Evolutionary conservation across 1,284 basidiomycete genomes (phyloP).

Genomic region (Tilletia setariae): DNA sequence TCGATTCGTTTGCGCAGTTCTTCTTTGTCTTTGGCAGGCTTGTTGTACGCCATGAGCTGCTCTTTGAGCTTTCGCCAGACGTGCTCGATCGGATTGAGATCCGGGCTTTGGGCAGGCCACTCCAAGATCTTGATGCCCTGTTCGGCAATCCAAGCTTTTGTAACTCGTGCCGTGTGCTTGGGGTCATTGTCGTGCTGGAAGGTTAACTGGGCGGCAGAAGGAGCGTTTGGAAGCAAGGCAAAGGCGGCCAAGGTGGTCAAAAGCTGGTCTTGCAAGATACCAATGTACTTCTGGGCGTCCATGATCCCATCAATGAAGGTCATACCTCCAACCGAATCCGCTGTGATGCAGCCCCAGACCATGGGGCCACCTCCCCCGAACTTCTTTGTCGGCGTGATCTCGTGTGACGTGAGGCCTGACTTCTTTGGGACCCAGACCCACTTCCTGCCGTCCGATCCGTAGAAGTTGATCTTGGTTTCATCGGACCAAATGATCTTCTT

Average conservation of each 20-base stretch:
- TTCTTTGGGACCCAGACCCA: background rate
- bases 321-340: background rate
- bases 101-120: background rate
- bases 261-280: background rate
- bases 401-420: background rate
- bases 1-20: background rate
- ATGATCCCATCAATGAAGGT: background rate
- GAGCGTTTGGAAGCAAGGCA: too few relatives aligned
- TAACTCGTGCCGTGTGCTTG: background rate
- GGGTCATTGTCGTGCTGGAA: background rate
- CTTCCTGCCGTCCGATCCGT: background rate
- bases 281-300: background rate
- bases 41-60: background rate
- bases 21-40: background rate
- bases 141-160: background rate
- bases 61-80: background rate
- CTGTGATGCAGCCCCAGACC: background rate
- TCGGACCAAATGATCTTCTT: background rate
- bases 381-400: background rate
- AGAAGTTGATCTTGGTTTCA: background rate
- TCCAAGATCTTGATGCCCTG: background rate
- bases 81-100: background rate
- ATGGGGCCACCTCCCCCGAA: background rate
- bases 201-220: too few relatives aligned
- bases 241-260: background rate